Conservation (phyloP, 768 basidiomycete genomes). For the Chalciporus pseudorubinellus region DNA sequence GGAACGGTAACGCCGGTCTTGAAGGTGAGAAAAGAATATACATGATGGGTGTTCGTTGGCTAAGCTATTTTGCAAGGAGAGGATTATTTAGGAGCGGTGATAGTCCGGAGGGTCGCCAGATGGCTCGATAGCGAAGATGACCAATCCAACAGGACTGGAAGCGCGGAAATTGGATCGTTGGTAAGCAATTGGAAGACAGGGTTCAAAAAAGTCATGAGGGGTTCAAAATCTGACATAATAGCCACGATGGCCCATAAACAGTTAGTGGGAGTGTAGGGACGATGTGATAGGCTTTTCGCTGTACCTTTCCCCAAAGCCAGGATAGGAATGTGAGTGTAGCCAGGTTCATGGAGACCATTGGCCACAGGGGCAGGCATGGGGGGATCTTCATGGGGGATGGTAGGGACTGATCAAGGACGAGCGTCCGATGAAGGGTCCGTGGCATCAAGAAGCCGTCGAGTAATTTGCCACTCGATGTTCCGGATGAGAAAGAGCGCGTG, state of each 20-base stretch:
- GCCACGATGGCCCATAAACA: no score
- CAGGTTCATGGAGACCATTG: neutral
- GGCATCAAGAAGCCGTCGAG: constrained; percentile 3
- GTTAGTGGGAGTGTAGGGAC: no score
- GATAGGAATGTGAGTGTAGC: neutral
- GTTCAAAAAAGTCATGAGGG: neutral
- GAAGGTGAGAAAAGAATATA: neutral
- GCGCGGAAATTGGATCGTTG: neutral
- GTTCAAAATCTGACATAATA: neutral
- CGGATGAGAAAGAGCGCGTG: no score
- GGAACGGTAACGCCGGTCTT: neutral
- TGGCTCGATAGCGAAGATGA: neutral
- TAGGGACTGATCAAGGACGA: neutral
- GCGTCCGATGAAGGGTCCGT: no score
- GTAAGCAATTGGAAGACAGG: constrained; percentile 1
- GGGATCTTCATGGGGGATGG: neutral
- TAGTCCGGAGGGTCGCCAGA: neutral
- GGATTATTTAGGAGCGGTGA: neutral
- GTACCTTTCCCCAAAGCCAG: neutral
- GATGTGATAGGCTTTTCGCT: constrained; percentile 1
- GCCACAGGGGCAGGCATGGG: neutral
- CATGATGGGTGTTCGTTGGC: neutral
- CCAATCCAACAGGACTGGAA: neutral
- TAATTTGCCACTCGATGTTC: constrained; percentile 1
- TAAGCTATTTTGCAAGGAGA: neutral